A percentile compares a stretch with the other conserved stretches of the same genome.
Conservation (phyloP, 306 rosid species). For the Morella rubra region DNA sequence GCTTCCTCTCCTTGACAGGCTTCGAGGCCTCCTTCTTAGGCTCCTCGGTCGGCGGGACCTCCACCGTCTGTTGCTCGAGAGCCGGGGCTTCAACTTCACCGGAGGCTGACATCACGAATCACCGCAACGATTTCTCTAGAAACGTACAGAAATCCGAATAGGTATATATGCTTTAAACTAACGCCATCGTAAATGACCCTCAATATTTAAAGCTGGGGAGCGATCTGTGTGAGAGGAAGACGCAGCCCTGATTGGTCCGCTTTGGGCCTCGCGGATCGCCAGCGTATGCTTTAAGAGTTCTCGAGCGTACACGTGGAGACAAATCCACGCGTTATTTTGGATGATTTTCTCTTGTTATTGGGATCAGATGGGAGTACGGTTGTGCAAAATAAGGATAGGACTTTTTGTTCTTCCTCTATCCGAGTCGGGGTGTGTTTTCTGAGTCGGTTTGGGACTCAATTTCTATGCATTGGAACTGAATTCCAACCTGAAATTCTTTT, state of each 20-base stretch:
- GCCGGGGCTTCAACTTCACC: conserved; percentile 36
- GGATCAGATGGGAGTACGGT: background rate
- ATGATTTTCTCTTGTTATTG: background rate
- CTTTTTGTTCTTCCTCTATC: background rate
- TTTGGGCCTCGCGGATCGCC: conserved; percentile 34
- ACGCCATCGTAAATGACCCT: background rate
- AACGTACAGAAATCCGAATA: too few species aligned
- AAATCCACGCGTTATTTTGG: conserved; percentile 15
- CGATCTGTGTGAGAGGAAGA: conserved; percentile 27
- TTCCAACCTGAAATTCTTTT: background rate
- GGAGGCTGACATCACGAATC: conserved; percentile 43
- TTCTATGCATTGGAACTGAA: background rate
- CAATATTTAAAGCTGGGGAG: conserved; percentile 27
- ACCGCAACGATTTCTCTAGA: background rate
- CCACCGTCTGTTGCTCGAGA: conserved; percentile 35
- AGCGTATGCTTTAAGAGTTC: conserved; percentile 34
- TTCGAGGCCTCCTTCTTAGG: conserved; percentile 29
- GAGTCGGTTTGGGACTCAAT: background rate
- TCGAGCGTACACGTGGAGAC: conserved; percentile 54
- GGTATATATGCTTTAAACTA: background rate
- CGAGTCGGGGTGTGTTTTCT: background rate
- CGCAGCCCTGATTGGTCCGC: conserved; percentile 35
- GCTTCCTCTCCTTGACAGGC: conserved; percentile 50
- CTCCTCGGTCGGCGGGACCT: conserved; percentile 33
- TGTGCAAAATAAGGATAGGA: conserved; percentile 9